phyloP scores from a whole-genome alignment of 441 rosid genomes.

The Syzygium malaccense region DNA sequence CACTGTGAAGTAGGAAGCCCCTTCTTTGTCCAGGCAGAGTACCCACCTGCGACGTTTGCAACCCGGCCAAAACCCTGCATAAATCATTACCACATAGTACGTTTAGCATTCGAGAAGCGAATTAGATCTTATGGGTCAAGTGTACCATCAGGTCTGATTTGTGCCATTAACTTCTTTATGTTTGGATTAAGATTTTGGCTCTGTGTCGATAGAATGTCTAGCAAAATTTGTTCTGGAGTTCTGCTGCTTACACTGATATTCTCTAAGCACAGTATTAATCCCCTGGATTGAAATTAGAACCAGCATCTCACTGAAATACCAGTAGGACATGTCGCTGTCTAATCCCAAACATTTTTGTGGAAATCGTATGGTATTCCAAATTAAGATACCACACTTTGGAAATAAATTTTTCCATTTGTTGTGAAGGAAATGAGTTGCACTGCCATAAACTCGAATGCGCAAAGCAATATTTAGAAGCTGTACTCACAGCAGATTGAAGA shows the following conservation, averaged over 20 bases:
- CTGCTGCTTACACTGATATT: neutral
- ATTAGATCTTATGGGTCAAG: neutral
- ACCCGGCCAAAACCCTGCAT: constrained; percentile 19
- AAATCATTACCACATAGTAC: neutral
- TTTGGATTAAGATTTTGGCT: neutral
- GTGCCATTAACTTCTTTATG: neutral
- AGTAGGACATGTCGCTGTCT: neutral
- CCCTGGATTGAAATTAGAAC: neutral
- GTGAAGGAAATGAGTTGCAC: neutral
- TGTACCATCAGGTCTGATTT: neutral
- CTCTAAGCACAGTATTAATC: neutral
- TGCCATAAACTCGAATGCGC: neutral
- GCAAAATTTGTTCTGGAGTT: neutral
- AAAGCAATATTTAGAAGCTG: neutral
- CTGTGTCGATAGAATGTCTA: neutral
- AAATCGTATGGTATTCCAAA: neutral
- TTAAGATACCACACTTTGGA: neutral
- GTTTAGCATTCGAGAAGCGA: neutral
- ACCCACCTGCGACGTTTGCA: constrained; percentile 29
- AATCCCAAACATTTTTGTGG: neutral
- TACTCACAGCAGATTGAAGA: constrained; percentile 27
- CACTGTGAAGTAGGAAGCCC: constrained; percentile 18
- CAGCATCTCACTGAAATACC: neutral
- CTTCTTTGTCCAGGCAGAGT: constrained; percentile 22
- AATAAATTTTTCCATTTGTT: neutral